Evolutionary conservation across 495 filamentous ascomycete genomes (phyloP).

Genomic region (Aspergillus funiculosus): DNA sequence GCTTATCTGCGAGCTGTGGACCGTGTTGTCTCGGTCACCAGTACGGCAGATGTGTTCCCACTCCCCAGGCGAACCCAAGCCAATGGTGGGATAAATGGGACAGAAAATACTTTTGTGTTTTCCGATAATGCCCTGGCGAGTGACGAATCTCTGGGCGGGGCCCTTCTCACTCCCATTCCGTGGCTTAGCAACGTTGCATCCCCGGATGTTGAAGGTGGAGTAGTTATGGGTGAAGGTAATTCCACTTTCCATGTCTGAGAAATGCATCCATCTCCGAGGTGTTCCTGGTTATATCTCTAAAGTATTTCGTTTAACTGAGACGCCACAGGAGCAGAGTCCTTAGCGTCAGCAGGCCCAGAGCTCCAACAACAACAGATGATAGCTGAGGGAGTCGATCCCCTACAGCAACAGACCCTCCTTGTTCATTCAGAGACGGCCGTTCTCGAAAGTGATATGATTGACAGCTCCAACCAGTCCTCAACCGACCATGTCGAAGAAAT

Average conservation of each 20-base stretch:
- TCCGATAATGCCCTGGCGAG: slow-evolving; percentile 52
- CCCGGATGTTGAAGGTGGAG: slow-evolving; percentile 24
- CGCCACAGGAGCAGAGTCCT: not conserved
- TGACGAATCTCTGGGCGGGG: slow-evolving; percentile 86
- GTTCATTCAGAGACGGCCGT: slow-evolving; percentile 20
- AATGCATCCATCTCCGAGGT: not conserved
- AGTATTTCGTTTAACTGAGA: not conserved
- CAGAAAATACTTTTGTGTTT: slow-evolving; percentile 29
- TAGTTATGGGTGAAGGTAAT: slow-evolving; percentile 15
- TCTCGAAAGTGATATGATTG: slow-evolving; percentile 29
- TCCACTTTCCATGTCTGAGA: not conserved
- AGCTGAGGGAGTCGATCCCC: slow-evolving; percentile 6
- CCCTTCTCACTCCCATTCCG: slow-evolving; percentile 86
- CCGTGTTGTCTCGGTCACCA: slow-evolving; percentile 88
- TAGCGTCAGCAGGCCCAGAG: slow-evolving; percentile 16
- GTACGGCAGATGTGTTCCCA: slow-evolving; percentile 71
- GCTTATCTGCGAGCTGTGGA: slow-evolving; percentile 88
- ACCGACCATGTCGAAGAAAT: slow-evolving; percentile 47
- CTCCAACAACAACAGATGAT: slow-evolving; percentile 25
- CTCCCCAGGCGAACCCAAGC: slow-evolving; percentile 55
- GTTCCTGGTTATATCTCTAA: not conserved
- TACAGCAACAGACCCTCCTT: slow-evolving; percentile 6
- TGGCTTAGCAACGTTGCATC: slow-evolving; percentile 58
- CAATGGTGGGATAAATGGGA: slow-evolving; percentile 38
- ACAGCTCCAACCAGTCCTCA: slow-evolving; percentile 17